A percentile compares a stretch with the other conserved stretches of the same genome.
These are phyloP conservation scores for Peronosclerospora sorghi DNA, from an alignment of 352 stramenopile species.

Conservation along the genomic window DNA sequence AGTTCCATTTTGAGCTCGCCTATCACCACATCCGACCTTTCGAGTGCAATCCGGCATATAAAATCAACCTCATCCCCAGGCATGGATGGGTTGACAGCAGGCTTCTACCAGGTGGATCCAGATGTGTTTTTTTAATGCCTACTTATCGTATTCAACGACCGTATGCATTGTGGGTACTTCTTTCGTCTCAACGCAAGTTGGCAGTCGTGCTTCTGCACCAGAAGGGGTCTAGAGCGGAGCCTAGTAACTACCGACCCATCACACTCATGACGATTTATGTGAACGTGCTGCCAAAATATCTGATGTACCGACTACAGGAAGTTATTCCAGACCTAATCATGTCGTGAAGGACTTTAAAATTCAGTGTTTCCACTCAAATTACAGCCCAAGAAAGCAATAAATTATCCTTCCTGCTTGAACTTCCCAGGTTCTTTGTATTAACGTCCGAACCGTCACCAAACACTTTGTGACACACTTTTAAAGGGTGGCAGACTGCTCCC, in stretches of 20 bases:
- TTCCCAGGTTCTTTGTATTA: too few relatives aligned
- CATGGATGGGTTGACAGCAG: background rate
- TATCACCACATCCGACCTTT: background rate
- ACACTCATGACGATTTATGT: constrained; percentile 3
- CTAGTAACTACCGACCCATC: constrained; percentile 1
- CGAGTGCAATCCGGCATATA: background rate
- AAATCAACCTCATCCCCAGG: background rate
- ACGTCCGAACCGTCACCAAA: too few relatives aligned
- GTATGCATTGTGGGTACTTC: background rate
- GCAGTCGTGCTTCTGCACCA: constrained; percentile 4
- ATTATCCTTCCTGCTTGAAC: too few relatives aligned
- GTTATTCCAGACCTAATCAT: background rate
- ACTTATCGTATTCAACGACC: background rate
- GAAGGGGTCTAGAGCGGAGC: background rate
- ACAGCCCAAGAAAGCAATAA: too few relatives aligned
- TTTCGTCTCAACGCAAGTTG: constrained; percentile 1
- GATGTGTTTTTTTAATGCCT: background rate
- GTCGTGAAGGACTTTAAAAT: too few relatives aligned
- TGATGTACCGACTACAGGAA: background rate
- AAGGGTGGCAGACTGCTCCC: too few relatives aligned
- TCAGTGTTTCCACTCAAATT: too few relatives aligned
- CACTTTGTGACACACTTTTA: too few relatives aligned
- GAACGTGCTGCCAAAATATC: background rate
- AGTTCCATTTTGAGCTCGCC: background rate
- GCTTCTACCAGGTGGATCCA: background rate